phyloP scores from a whole-genome alignment of 495 filamentous ascomycete species.

The Pyrenopolyporus hunteri region DNA sequence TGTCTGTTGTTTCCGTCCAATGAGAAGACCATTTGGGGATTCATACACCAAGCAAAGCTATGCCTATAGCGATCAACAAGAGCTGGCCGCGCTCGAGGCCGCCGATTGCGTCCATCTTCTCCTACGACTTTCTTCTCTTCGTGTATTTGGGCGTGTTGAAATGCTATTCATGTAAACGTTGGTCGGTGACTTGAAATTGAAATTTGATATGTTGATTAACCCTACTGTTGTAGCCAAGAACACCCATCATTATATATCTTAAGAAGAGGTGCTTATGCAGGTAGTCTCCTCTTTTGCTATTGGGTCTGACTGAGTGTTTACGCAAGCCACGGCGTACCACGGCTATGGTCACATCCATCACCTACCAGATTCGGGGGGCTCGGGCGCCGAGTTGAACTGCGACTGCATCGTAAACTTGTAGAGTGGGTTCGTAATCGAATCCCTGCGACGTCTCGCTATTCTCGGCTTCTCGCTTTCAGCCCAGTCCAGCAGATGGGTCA shows the following conservation, averaged over 20 bases:
- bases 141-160: neutral
- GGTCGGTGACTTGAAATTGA: neutral
- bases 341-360: too few relatives aligned
- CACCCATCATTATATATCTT: neutral
- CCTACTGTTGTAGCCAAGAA: neutral
- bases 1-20: neutral
- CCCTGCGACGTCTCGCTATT: too few relatives aligned
- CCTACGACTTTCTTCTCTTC: neutral
- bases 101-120: constrained; percentile 9
- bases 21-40: neutral
- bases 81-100: constrained; percentile 11
- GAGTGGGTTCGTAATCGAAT: too few relatives aligned
- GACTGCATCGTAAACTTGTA: too few relatives aligned
- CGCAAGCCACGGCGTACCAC: too few relatives aligned
- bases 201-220: neutral
- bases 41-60: constrained; percentile 23
- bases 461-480: too few relatives aligned
- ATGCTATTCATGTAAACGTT: neutral
- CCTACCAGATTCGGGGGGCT: too few relatives aligned
- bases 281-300: too few relatives aligned
- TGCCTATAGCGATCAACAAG: neutral
- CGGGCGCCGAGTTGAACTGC: too few relatives aligned
- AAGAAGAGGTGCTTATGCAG: too few relatives aligned
- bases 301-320: too few relatives aligned
- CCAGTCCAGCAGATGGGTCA: too few relatives aligned